Evolutionary conservation across 129 eudicot species (phyloP), one percentile per base, ranked within the genome.

Genomic region (Escallonia rubra): DNA sequence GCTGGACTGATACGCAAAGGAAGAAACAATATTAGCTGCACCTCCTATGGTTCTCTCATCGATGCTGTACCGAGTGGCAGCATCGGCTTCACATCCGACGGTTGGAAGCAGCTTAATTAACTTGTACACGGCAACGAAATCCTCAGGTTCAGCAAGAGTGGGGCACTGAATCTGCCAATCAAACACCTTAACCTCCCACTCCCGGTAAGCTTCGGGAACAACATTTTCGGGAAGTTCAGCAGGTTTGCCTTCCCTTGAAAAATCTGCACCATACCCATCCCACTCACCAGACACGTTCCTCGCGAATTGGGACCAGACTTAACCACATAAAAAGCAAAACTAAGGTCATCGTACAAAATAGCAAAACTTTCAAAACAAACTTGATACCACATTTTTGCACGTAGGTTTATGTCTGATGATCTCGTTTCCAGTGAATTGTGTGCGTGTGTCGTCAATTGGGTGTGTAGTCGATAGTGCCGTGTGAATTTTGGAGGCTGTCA

Each of bases 91-190:
- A 67, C 99, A 94, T 2, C 99, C 99, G 7, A 90, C 99, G 1
- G 99, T 90, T 6, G 99, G 99, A 47, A 94, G 97, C 64, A 94
- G 79, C 72, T 75, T 86, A 12, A 94, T 68, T 53, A 78, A 60
- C 65, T 87, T 94, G 82, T 89, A 94, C 11, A 73, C 50, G 42
- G 80, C 78, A 16, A 79, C 61, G 4, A 61, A 13, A 63, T 72
- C 66, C 8, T 79, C 70, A 8, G 80, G 74, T 40, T 76, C 85
- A 13, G 97, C 97, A 2, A 90, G 82, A 53, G 97, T 93, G 1
- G 97, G 97, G 76, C 97, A 94, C 56, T 94, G 99, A 15, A 97
- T 94, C 65, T 87, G 99, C 99, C 99, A 94, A 75, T 94, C 99
- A 38, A 82, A 87, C 5, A 94, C 99, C 73, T 75, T 72, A 39